These are phyloP conservation scores for Tulasnella calospora DNA, from an alignment of 768 basidiomycete genomes.

Conservation along the genomic window DNA sequence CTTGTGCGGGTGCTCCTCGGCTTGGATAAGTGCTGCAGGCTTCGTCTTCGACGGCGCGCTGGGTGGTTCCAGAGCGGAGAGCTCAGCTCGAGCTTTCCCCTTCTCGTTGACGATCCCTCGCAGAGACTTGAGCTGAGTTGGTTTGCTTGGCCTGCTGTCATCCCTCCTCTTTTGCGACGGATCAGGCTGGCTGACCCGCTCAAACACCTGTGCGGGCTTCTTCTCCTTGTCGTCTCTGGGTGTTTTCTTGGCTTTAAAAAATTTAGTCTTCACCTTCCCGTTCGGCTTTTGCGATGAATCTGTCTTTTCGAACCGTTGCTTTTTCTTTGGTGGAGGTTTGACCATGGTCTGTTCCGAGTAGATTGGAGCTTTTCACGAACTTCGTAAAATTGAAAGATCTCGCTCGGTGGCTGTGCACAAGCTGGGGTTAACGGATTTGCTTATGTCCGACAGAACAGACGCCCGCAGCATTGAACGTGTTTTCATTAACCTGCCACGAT, in stretches of 20 bases:
- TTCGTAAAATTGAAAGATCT: slow-evolving; percentile 7
- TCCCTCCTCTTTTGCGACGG: background rate
- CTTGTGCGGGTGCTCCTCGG: background rate
- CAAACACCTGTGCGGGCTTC: background rate
- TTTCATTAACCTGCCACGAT: background rate
- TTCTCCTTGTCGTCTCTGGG: background rate
- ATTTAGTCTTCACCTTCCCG: background rate
- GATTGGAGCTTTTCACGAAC: background rate
- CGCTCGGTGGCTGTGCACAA: background rate
- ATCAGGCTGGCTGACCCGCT: background rate
- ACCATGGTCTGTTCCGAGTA: background rate
- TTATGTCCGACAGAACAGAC: background rate
- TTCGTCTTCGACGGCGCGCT: background rate
- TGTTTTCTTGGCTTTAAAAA: background rate
- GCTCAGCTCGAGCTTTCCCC: background rate
- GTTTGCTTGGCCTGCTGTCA: background rate
- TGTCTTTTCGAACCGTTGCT: background rate
- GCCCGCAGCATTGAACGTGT: background rate
- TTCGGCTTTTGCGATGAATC: background rate
- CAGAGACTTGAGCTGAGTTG: slow-evolving; percentile 3
- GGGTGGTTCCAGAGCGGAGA: background rate
- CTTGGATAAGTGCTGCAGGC: slow-evolving; percentile 40
- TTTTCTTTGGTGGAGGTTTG: background rate
- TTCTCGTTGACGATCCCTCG: background rate
- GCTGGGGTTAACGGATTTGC: background rate